Evolutionary conservation across 2,329 filamentous ascomycete genomes (phyloP).

Genomic region (Fusarium pseudograminearum): DNA sequence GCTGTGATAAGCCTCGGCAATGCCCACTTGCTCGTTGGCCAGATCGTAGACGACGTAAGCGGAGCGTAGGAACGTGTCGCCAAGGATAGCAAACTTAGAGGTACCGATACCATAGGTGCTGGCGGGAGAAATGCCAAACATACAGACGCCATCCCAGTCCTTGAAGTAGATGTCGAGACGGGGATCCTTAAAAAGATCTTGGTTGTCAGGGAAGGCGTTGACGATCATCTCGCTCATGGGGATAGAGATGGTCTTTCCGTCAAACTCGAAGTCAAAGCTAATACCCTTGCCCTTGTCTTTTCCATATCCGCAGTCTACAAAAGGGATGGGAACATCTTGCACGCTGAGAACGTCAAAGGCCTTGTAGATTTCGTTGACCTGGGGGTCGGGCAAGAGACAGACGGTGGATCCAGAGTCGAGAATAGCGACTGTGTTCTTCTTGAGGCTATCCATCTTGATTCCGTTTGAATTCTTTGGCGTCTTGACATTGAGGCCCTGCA

Average conservation of each 20-base stretch:
- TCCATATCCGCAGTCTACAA: slow-evolving; percentile 65
- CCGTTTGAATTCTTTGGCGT: slow-evolving; percentile 45
- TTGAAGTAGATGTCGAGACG: slow-evolving; percentile 50
- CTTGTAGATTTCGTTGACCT: slow-evolving; percentile 64
- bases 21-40: slow-evolving; percentile 61
- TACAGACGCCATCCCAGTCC: slow-evolving; percentile 60
- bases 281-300: slow-evolving; percentile 58
- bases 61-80: slow-evolving; percentile 68
- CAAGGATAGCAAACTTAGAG: slow-evolving; percentile 60
- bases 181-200: slow-evolving; percentile 56
- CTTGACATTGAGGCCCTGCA: slow-evolving; percentile 56
- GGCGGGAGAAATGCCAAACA: slow-evolving; percentile 66
- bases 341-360: slow-evolving; percentile 65
- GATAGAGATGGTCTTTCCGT: slow-evolving; percentile 61
- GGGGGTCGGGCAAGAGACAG: slow-evolving; percentile 72
- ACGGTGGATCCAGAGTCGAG: slow-evolving; percentile 81
- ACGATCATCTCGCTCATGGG: slow-evolving; percentile 66
- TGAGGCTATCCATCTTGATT: slow-evolving; percentile 53
- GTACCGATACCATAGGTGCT: slow-evolving; percentile 50
- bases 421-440: slow-evolving; percentile 72
- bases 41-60: slow-evolving; percentile 70
- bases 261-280: slow-evolving; percentile 65
- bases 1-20: slow-evolving; percentile 66
- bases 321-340: slow-evolving; percentile 57
- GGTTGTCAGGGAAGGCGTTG: slow-evolving; percentile 54